phyloP scores from a whole-genome alignment of 371 early-diverging fungal genomes.

The Rhizomucor miehei region DNA sequence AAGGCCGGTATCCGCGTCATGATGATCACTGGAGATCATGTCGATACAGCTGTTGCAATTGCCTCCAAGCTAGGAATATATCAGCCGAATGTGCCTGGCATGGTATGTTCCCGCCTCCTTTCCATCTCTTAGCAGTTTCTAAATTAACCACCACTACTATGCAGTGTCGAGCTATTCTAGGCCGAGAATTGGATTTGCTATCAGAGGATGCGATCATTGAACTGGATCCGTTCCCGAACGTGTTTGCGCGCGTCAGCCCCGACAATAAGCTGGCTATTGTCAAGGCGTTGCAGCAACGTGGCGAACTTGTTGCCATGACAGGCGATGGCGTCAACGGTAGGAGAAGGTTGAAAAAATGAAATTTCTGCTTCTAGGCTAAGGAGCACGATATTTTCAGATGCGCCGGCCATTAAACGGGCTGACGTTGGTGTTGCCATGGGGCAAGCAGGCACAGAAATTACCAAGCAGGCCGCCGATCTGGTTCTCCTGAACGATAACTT shows the following conservation, averaged over 20 bases:
- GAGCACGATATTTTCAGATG: too few relatives aligned
- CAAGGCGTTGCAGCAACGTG: slow-evolving; percentile 80
- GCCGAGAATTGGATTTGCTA: slow-evolving; percentile 80
- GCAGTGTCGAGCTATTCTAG: slow-evolving; percentile 79
- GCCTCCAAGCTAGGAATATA: slow-evolving; percentile 82
- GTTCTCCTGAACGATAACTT: slow-evolving; percentile 85
- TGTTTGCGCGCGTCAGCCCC: slow-evolving; percentile 94
- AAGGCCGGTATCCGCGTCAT: slow-evolving; percentile 87
- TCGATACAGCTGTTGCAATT: slow-evolving; percentile 83
- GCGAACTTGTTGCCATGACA: slow-evolving; percentile 75
- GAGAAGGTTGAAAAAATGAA: not conserved
- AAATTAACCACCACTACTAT: too few relatives aligned
- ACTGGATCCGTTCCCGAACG: slow-evolving; percentile 82
- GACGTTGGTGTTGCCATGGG: slow-evolving; percentile 95
- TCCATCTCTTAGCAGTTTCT: not conserved
- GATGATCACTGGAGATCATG: slow-evolving; percentile 95
- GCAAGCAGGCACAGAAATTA: slow-evolving; percentile 82
- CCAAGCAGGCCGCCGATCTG: slow-evolving; percentile 87
- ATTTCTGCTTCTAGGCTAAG: too few relatives aligned
- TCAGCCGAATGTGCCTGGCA: slow-evolving; percentile 38
- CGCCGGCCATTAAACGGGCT: slow-evolving; percentile 89
- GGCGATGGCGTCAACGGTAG: slow-evolving; percentile 83
- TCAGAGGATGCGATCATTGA: slow-evolving; percentile 80
- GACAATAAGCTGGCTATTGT: slow-evolving; percentile 97
- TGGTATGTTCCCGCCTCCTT: slow-evolving; percentile 23